Base-by-base conservation (phyloP, 805 yeast genomes). In the Brettanomyces anomalus region DNA sequence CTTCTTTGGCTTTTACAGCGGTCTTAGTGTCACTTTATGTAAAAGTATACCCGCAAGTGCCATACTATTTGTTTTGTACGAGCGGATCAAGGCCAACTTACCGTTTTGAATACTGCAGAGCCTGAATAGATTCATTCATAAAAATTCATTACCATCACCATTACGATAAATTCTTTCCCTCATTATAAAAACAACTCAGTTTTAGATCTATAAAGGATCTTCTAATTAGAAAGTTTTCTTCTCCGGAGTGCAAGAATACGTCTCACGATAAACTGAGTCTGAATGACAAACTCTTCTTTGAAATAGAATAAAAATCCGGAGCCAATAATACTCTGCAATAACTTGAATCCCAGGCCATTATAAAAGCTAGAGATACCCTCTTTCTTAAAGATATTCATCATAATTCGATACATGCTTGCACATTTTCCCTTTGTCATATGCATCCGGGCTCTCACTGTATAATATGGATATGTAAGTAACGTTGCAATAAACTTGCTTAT, bases 41-140 rank as follows among this genome's bases (percentile, higher is more conserved):
- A 76, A 96, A 56, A 86, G 95, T 0, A 76, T 85, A 1, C 97
- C 97, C 1, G 88, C 96, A 3, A 85, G 87, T 55, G 96, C 96
- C 2, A 70, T 81, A 7, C 86, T 89, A 24, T 90, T 90, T 64
- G 77, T 81, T 51, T 72, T 79, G 4, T 89, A 87, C 57, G 96
- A 89, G 54, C 62, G 72, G 24, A 53, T 79, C 47, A 78, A 76
- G 56, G 18, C 28, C 17, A 31, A 19, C 32, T 35, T 20, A 33
- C 31, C 31, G 28, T 32, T 43, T 13, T 40, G 36, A 28, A 10
- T 10, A 28, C 14, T 14, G 13, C 14, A n/a, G 34, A n/a, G 13
- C n/a, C 15, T 6, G 13, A n/a, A 3, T 8, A 32, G 6, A 2
- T 32, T n/a, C 2, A 32, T 16, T 2, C 34, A 32, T 32, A 32